Evolutionary conservation across 192 early-diverging fungal species (phyloP).

Genomic region (Podochytrium sp.): DNA sequence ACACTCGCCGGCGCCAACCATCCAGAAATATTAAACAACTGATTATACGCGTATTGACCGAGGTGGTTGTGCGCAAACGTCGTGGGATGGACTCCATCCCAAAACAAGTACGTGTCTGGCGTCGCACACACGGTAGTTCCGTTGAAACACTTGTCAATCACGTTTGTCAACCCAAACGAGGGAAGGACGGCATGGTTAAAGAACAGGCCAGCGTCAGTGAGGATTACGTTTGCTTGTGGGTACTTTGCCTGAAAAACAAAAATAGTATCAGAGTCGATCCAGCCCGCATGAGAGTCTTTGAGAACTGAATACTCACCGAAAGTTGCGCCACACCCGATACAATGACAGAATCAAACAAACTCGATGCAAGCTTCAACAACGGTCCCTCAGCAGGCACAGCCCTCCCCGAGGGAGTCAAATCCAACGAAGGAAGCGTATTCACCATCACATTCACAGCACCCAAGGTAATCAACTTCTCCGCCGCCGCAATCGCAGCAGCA

Average conservation of each 20-base stretch:
- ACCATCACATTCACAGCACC: not conserved
- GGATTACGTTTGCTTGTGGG: not conserved
- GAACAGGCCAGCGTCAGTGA: not conserved
- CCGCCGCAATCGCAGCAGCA: not conserved
- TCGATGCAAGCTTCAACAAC: too few species aligned
- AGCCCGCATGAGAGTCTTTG: too few species aligned
- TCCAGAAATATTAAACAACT: not conserved
- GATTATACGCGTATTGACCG: constrained; percentile 14
- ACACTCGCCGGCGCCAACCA: not conserved
- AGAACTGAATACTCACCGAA: too few species aligned
- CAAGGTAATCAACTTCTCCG: not conserved
- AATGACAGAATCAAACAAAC: not conserved
- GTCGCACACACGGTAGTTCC: constrained; percentile 9
- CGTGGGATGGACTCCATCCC: constrained; percentile 19
- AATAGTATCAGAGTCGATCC: too few species aligned
- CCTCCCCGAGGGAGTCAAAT: too few species aligned
- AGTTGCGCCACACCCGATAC: not conserved
- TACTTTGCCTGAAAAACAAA: not conserved
- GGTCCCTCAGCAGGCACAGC: too few species aligned
- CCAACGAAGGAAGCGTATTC: too few species aligned
- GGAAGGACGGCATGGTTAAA: not conserved
- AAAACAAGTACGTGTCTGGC: not conserved
- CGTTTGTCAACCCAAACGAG: not conserved
- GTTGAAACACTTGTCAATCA: constrained; percentile 2
- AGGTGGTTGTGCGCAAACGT: not conserved